Evolutionary conservation across 306 rosid species (phyloP).

Genomic region (Vigna nakashimae): DNA sequence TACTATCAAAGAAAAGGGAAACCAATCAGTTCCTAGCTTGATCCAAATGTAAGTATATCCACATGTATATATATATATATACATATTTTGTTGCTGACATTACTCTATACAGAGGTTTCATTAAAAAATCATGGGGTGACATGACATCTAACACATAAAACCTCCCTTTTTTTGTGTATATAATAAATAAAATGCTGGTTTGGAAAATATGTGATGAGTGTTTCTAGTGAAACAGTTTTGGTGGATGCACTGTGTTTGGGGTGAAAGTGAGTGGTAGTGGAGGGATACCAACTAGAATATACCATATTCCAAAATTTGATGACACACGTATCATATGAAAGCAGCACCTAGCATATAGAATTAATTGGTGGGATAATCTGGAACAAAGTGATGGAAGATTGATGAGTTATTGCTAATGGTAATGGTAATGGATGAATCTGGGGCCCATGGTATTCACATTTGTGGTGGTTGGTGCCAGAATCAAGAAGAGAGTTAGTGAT

Average conservation of each 20-base stretch:
- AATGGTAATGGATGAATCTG: slow-evolving; percentile 31
- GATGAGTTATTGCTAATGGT: slow-evolving; percentile 31
- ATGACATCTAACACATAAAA: not conserved
- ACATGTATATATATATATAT: slow-evolving; percentile 26
- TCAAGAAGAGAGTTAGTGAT: not conserved
- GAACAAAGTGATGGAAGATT: slow-evolving; percentile 13
- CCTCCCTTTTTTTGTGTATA: not conserved
- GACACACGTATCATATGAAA: not conserved
- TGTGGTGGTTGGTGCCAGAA: slow-evolving; percentile 6
- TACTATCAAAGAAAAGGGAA: not conserved
- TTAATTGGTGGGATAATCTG: slow-evolving; percentile 20
- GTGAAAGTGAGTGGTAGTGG: slow-evolving; percentile 15
- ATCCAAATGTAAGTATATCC: slow-evolving; percentile 9
- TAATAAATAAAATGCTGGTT: not conserved
- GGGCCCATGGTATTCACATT: not conserved
- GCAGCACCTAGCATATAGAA: not conserved
- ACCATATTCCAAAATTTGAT: not conserved
- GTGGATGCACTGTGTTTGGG: slow-evolving; percentile 20
- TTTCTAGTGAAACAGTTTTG: not conserved
- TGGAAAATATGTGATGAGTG: not conserved
- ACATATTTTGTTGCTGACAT: slow-evolving; percentile 12
- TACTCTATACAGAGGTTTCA: not conserved
- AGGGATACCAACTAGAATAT: slow-evolving; percentile 21
- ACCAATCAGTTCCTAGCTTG: slow-evolving; percentile 4
- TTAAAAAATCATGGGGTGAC: not conserved